Percentiles rank a stretch among this genome's conserved stretches.
phyloP scores from a whole-genome alignment of 768 basidiomycete genomes.

The Boletus insuetus region DNA sequence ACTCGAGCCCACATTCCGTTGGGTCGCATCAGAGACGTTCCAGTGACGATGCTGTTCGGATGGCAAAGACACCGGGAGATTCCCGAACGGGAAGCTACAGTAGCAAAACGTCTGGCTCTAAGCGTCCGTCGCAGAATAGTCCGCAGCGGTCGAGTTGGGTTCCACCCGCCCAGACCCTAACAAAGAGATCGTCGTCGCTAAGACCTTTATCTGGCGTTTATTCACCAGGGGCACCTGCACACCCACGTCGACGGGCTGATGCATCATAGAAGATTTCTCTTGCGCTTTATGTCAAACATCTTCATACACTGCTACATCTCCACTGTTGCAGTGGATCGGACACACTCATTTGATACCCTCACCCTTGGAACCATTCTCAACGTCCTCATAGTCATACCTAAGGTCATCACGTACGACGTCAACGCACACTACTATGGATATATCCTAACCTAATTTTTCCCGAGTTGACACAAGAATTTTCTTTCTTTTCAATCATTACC shows the following conservation, averaged over 20 bases:
- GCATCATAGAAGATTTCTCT: conserved; percentile 19
- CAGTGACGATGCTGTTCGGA: conserved; percentile 29
- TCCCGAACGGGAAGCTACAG: conserved; percentile 16
- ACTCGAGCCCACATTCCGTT: conserved; percentile 18
- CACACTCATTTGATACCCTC: conserved; percentile 30
- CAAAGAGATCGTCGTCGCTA: conserved; percentile 12
- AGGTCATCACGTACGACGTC: conserved; percentile 9
- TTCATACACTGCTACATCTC: conserved; percentile 3
- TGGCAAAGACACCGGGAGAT: conserved; percentile 8
- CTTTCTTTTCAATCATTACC: conserved; percentile 5
- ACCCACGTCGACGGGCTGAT: conserved; percentile 17
- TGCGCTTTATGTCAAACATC: not conserved
- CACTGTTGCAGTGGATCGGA: conserved; percentile 10
- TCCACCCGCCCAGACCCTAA: conserved; percentile 15
- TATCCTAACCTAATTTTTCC: conserved; percentile 18
- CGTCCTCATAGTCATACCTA: conserved; percentile 16
- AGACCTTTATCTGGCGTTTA: conserved; percentile 19
- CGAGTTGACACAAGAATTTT: not conserved
- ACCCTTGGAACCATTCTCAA: conserved; percentile 15
- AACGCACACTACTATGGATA: conserved; percentile 23
- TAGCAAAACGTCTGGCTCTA: conserved; percentile 7
- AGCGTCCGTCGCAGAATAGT: conserved; percentile 9
- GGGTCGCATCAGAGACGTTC: conserved; percentile 29
- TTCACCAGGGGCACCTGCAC: conserved; percentile 6
- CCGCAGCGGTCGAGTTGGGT: conserved; percentile 25